Evolutionary conservation across 495 filamentous ascomycete genomes (phyloP), one percentile per base, ranked within the genome.

Genomic region (Aspergillus homomorphus): DNA sequence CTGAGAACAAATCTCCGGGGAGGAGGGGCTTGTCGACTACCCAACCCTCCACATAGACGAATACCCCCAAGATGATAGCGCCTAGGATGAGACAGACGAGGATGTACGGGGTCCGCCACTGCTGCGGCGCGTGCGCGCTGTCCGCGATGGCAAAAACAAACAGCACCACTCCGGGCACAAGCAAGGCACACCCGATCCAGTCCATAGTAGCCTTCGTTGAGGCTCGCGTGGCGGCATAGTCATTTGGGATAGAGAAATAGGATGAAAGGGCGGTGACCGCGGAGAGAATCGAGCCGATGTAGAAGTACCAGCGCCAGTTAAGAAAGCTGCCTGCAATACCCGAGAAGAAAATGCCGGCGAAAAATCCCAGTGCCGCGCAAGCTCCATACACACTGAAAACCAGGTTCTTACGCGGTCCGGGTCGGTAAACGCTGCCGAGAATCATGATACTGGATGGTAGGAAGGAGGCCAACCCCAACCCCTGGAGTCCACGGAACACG

Each of bases 351-450:
- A 95, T 89, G 1, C 91, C 91, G 9, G 83, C 65, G 62, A 90
- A 95, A 74, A 96, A 95, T 0, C 91, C 91, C 0, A 92, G 60
- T 0, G 87, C 85, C 0, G 90, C 90, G 59, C 84, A 85, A 0
- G 87, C 88, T 1, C 91, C 89, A 68, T 93, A 95, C 0, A 94
- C 70, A 45, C 85, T 84, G 67, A 95, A 96, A 0, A 94, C 83
- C 15, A 94, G 61, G 64, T 96, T 96, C 73, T 96, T 96, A 12
- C 91, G 77, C 7, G 89, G 90, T 0, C 91, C 91, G 0, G 91
- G 91, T 7, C 91, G 80, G 65, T 96, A 96, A 2, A 84, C 84
- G 64, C 85, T 88, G 2, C 90, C 90, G 14, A 96, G 71, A 15
- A 96, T 80, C 80, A 90, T 89, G 14, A 96, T 79, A 14, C 88